Percentiles rank a stretch among this genome's conserved stretches.
These are phyloP conservation scores for Rhizophagus clarus DNA, from an alignment of 192 early-diverging fungal species.

Conservation along the genomic window DNA sequence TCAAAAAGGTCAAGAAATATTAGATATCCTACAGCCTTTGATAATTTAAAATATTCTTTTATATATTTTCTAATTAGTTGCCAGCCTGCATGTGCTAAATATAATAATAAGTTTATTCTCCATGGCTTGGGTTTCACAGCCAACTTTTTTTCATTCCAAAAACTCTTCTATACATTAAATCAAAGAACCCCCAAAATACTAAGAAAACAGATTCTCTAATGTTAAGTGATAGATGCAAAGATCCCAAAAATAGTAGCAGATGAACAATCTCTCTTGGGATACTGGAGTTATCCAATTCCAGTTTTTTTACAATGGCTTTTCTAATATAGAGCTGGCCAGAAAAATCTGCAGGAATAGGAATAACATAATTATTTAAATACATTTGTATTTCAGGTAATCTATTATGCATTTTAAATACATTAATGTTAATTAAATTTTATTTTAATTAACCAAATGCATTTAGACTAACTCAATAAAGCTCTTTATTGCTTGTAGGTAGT, in stretches of 20 bases:
- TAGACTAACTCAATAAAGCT: neutral
- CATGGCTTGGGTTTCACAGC: neutral
- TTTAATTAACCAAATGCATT: neutral
- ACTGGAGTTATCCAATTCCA: neutral
- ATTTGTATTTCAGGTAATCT: slow-evolving; percentile 2
- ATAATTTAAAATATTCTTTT: neutral
- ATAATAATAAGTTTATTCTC: slow-evolving; percentile 10
- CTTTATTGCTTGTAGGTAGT: slow-evolving; percentile 1
- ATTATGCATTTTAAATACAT: neutral
- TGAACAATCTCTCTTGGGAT: neutral
- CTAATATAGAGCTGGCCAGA: neutral
- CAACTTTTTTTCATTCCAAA: slow-evolving; percentile 13
- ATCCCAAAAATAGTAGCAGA: neutral
- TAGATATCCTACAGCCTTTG: neutral
- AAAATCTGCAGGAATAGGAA: neutral
- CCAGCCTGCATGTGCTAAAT: slow-evolving; percentile 4
- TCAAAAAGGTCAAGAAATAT: no score
- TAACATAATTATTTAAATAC: slow-evolving; percentile 3
- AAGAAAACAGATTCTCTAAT: slow-evolving; percentile 16
- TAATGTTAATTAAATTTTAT: neutral
- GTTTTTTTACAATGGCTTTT: slow-evolving; percentile 6
- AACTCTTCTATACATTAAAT: neutral
- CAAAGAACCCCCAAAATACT: slow-evolving; percentile 11
- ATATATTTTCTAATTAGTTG: slow-evolving; percentile 1
- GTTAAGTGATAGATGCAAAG: slow-evolving; percentile 10